A percentile compares a stretch with the other conserved stretches of the same genome.
These are phyloP conservation scores for Vigna trinervia DNA, from an alignment of 306 rosid species.

Conservation along the genomic window DNA sequence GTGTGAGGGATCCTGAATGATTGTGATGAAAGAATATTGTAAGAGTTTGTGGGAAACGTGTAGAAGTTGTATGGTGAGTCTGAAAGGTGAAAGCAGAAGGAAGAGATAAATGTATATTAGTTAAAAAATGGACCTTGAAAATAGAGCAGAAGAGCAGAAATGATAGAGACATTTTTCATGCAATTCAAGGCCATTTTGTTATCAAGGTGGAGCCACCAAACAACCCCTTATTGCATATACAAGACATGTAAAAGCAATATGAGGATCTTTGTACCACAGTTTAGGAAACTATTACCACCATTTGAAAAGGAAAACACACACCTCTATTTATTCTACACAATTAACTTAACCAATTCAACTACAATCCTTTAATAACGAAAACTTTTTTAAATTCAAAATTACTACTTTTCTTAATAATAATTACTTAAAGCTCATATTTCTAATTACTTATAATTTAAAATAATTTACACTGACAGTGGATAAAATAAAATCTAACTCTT, in stretches of 20 bases:
- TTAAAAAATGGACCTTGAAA: constrained; percentile 42
- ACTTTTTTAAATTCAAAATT: too few relatives aligned
- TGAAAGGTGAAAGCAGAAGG: constrained; percentile 34
- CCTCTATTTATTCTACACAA: background rate
- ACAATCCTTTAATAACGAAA: too few relatives aligned
- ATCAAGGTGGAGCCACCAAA: constrained; percentile 47
- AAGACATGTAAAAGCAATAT: constrained; percentile 4
- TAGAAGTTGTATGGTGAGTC: constrained; percentile 17
- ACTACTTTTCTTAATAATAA: too few relatives aligned
- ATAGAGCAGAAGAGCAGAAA: constrained; percentile 21
- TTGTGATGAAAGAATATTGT: background rate
- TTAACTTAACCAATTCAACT: background rate
- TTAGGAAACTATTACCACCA: background rate
- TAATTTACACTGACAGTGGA: too few relatives aligned
- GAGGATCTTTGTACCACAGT: constrained; percentile 28
- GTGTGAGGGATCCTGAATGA: background rate
- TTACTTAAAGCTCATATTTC: too few relatives aligned
- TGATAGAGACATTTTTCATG: constrained; percentile 44
- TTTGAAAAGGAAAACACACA: constrained; percentile 29
- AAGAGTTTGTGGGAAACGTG: constrained; percentile 23
- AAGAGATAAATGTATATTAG: too few relatives aligned
- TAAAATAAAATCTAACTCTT: too few relatives aligned
- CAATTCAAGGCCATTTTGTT: constrained; percentile 41
- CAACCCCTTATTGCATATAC: background rate
- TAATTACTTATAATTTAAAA: too few relatives aligned